Percentiles rank a stretch among this genome's conserved stretches.
phyloP scores from a whole-genome alignment of 495 filamentous ascomycete genomes.

The Zalerion maritima region DNA sequence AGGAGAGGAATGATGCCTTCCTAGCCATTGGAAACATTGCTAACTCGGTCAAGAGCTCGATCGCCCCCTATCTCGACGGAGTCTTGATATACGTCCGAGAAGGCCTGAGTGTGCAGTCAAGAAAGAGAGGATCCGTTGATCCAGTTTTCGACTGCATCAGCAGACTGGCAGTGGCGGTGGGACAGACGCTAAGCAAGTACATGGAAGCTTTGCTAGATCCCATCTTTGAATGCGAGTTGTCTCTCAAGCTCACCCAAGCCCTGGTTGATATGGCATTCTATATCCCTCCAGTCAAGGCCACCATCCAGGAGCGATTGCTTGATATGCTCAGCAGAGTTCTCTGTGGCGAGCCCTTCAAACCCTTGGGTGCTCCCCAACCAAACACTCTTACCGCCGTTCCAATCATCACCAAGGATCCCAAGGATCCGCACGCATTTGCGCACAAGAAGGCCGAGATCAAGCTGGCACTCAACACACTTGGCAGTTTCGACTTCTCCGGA shows the following conservation, averaged over 20 bases:
- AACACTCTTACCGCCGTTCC: conserved; percentile 54
- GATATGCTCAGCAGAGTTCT: conserved; percentile 92
- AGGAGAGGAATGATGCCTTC: conserved; percentile 83
- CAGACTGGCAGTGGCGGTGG: conserved; percentile 85
- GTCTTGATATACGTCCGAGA: conserved; percentile 87
- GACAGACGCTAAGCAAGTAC: conserved; percentile 92
- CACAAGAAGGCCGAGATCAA: conserved; percentile 81
- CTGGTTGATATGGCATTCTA: conserved; percentile 98
- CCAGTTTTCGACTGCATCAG: conserved; percentile 98
- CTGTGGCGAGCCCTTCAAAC: conserved; percentile 79
- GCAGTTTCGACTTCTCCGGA: conserved; percentile 89
- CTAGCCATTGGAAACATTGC: conserved; percentile 91
- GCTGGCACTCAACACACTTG: conserved; percentile 79
- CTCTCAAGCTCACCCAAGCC: conserved; percentile 81
- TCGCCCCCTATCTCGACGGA: conserved; percentile 87
- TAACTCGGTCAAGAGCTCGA: conserved; percentile 83
- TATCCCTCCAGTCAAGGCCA: conserved; percentile 82
- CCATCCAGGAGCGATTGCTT: conserved; percentile 83
- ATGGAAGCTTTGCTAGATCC: conserved; percentile 92
- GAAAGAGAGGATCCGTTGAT: conserved; percentile 63
- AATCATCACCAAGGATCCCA: conserved; percentile 73
- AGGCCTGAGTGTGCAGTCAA: conserved; percentile 63
- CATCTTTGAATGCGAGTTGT: conserved; percentile 91
- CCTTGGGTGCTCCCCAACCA: conserved; percentile 65
- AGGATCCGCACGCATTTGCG: conserved; percentile 52